Evolutionary conservation across 75 land plant species (phyloP).

Genomic region (Picea sitchensis): DNA sequence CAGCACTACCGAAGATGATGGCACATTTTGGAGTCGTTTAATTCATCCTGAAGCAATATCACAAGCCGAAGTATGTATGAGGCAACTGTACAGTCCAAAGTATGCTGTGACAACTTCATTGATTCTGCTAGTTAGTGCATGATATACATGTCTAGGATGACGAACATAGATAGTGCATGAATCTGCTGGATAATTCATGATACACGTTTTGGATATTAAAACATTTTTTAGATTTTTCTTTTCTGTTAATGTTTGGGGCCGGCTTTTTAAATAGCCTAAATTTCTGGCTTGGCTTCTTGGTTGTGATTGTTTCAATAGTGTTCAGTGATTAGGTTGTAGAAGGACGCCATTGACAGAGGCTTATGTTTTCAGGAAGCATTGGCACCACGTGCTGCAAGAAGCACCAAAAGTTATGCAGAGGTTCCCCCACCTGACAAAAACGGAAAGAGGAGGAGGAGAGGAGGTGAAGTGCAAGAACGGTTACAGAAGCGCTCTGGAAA

Average conservation of each 20-base stretch:
- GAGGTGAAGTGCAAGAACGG: conserved; percentile 48
- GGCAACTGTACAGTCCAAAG: not conserved
- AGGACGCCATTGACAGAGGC: not conserved
- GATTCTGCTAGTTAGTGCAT: not conserved
- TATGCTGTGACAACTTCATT: not conserved
- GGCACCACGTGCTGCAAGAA: conserved; percentile 92
- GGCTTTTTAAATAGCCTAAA: not conserved
- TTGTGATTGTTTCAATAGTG: not conserved
- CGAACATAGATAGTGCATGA: no score
- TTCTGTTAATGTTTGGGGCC: not conserved
- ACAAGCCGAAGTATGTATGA: conserved; percentile 67
- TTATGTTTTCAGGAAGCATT: conserved; percentile 56
- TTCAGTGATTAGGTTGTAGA: not conserved
- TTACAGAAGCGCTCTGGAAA: conserved; percentile 51
- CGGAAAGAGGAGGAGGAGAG: conserved; percentile 61
- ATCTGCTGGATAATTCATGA: no score
- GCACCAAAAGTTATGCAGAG: conserved; percentile 85
- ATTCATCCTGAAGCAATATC: conserved; percentile 82
- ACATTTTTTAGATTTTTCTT: not conserved
- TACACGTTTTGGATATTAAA: not conserved
- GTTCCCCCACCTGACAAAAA: conserved; percentile 40
- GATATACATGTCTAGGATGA: no score
- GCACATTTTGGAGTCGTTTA: conserved; percentile 95
- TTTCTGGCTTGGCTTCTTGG: not conserved
- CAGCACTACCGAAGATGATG: conserved; percentile 89